phyloP scores from a whole-genome alignment of 1,284 basidiomycete genomes.

The Puccinia coronata region DNA sequence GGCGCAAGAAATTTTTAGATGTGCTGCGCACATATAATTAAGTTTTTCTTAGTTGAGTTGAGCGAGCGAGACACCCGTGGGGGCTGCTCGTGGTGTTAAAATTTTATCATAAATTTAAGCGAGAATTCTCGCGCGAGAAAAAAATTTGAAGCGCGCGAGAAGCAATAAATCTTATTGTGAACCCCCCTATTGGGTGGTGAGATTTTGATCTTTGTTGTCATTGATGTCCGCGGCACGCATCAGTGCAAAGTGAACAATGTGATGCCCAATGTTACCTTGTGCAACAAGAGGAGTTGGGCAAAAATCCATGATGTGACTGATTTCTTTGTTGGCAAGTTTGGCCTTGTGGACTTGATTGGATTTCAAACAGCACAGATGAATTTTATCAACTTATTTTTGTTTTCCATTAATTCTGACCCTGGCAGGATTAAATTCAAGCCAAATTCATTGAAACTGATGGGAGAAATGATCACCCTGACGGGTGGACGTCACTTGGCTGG shows the following conservation, averaged over 20 bases:
- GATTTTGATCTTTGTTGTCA: background rate
- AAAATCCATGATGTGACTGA: constrained; percentile 94
- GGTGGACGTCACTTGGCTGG: constrained; percentile 90
- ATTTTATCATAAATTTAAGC: too few relatives aligned
- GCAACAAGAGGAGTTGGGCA: constrained; percentile 98
- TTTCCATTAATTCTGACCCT: constrained; percentile 89
- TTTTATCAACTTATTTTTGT: constrained; percentile 98
- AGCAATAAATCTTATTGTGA: too few relatives aligned
- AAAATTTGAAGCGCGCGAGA: too few relatives aligned
- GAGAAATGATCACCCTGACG: constrained; percentile 98
- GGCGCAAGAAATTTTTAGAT: too few relatives aligned
- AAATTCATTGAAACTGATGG: constrained; percentile 95
- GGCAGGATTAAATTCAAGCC: constrained; percentile 97
- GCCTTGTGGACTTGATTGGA: constrained; percentile 78
- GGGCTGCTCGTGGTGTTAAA: too few relatives aligned
- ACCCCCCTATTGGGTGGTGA: too few relatives aligned
- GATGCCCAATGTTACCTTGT: constrained; percentile 93
- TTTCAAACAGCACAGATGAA: constrained; percentile 93
- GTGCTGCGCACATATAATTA: too few relatives aligned
- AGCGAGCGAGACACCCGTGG: too few relatives aligned
- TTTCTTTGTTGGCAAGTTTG: constrained; percentile 95
- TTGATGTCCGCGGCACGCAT: constrained; percentile 2
- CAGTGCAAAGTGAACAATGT: constrained; percentile 98
- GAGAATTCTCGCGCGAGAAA: too few relatives aligned
- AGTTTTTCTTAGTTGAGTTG: too few relatives aligned